A percentile compares a stretch with the other conserved stretches of the same genome.
Conservation (phyloP, 2,329 filamentous ascomycete species). For the Zymoseptoria ardabiliae region DNA sequence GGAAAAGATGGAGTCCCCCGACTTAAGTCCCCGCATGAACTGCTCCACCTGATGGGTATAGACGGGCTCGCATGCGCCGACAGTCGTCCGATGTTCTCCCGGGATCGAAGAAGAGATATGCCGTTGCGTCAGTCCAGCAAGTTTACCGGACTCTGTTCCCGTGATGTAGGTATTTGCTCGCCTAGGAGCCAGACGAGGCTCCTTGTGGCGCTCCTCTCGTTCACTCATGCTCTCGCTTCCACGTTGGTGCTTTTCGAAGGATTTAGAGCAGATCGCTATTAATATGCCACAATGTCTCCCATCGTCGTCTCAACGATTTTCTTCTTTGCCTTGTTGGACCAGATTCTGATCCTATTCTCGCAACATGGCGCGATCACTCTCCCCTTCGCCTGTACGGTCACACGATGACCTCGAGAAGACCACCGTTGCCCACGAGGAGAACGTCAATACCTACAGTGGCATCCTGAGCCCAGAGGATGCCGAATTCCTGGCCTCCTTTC, state of each 20-base stretch:
- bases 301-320: neutral
- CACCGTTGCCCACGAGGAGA: neutral
- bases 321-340: neutral
- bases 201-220: neutral
- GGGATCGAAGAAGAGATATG: neutral
- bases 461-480: conserved; percentile 19
- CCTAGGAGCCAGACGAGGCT: neutral
- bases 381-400: neutral
- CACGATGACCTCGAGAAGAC: neutral
- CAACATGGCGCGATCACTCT: neutral
- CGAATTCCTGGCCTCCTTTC: conserved; percentile 21
- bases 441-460: neutral
- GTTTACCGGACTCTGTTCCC: neutral
- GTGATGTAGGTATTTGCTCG: neutral
- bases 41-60: neutral
- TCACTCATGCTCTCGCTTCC: neutral
- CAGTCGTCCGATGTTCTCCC: neutral
- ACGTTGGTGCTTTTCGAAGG: neutral
- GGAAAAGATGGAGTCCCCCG: neutral
- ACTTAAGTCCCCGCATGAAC: neutral
- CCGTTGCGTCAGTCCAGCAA: neutral
- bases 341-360: neutral
- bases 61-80: neutral
- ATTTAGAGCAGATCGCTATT: neutral
- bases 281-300: neutral